Conservation (phyloP, 169 alveolate genomes). For the Plasmodium gallinaceum region DNA sequence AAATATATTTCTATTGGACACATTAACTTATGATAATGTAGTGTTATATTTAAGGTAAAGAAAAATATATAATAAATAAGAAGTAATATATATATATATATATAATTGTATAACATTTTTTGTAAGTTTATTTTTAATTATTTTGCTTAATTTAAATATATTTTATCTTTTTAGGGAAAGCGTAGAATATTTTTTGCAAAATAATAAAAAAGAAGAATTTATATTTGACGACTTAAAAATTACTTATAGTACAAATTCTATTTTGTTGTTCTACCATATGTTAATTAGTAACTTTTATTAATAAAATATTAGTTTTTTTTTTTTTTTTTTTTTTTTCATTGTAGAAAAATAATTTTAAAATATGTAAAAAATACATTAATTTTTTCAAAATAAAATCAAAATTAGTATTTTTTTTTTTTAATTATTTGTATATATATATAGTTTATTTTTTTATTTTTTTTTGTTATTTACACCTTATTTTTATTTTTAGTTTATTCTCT, state of each 20-base stretch:
- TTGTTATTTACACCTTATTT: too few species aligned
- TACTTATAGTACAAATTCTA: conserved; percentile 25
- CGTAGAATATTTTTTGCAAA: conserved; percentile 37
- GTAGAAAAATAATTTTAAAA: too few species aligned
- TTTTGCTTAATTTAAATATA: not conserved
- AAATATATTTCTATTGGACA: conserved; percentile 4
- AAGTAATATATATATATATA: not conserved
- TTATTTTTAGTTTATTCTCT: too few species aligned
- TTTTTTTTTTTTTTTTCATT: not conserved
- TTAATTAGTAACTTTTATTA: conserved; percentile 22
- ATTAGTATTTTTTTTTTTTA: not conserved
- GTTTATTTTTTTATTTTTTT: too few species aligned
- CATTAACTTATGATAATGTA: conserved; percentile 3
- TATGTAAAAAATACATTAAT: too few species aligned
- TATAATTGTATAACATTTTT: not conserved
- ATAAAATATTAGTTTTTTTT: not conserved
- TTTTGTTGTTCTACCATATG: conserved; percentile 58
- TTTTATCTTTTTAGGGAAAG: conserved; percentile 53
- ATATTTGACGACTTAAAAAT: conserved; percentile 42
- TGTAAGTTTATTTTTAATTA: not conserved
- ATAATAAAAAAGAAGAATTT: conserved; percentile 8
- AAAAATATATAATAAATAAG: not conserved
- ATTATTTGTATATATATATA: not conserved
- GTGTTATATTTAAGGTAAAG: conserved; percentile 6
- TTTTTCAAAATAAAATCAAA: not conserved